These are phyloP conservation scores for Astragalus glycyphyllos DNA, from an alignment of 306 rosid species.

Conservation along the genomic window DNA sequence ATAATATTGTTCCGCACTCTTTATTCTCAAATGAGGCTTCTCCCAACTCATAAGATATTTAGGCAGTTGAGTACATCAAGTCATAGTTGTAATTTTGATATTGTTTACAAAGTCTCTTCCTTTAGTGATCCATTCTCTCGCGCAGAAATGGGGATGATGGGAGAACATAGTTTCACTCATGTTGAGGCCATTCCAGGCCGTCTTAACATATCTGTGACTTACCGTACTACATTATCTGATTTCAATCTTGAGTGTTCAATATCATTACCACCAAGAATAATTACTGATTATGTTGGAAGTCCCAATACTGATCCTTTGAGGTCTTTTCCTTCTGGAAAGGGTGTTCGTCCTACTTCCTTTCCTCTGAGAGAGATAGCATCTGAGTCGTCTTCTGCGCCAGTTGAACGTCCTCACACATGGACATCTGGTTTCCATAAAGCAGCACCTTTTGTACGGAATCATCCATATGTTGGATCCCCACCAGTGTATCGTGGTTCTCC, in stretches of 20 bases:
- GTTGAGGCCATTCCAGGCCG: conserved; percentile 79
- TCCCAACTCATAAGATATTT: conserved; percentile 76
- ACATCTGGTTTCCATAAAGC: conserved; percentile 70
- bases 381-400: conserved; percentile 49
- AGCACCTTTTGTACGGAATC: conserved; percentile 58
- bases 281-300: conserved; percentile 86
- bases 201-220: conserved; percentile 70
- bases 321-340: conserved; percentile 62
- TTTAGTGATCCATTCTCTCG: conserved; percentile 79
- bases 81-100: conserved; percentile 64
- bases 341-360: conserved; percentile 64
- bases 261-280: conserved; percentile 68
- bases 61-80: conserved; percentile 62
- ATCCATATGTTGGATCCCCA: conserved; percentile 65
- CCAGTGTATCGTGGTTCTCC: conserved; percentile 63
- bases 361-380: conserved; percentile 57
- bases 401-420: conserved; percentile 81
- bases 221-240: conserved; percentile 62
- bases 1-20: conserved; percentile 74
- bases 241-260: conserved; percentile 71
- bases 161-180: conserved; percentile 64
- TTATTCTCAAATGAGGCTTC: conserved; percentile 78
- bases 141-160: conserved; percentile 65
- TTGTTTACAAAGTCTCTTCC: conserved; percentile 81
- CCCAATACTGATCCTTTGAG: conserved; percentile 78